Percentiles rank a stretch among this genome's conserved stretches.
These are phyloP conservation scores for Fusarium foetens DNA, from an alignment of 2,329 filamentous ascomycete species.

Conservation along the genomic window DNA sequence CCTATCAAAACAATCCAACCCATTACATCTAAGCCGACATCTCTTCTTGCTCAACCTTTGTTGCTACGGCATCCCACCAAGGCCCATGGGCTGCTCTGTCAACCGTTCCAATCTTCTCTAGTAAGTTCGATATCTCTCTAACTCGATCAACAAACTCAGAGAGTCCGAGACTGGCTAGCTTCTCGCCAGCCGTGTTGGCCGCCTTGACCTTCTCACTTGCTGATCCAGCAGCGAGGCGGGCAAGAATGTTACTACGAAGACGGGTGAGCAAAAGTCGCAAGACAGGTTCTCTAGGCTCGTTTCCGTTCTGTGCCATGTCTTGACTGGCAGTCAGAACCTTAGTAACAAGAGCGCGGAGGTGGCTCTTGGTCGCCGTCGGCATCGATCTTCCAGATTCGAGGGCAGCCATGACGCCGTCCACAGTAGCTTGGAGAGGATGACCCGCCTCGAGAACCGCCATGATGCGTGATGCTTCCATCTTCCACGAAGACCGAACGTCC, in stretches of 20 bases:
- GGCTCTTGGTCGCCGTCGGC: constrained; percentile 69
- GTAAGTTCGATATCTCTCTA: constrained; percentile 73
- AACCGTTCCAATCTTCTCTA: constrained; percentile 72
- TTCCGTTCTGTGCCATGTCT: constrained; percentile 55
- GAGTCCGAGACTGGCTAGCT: constrained; percentile 74
- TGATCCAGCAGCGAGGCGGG: constrained; percentile 71
- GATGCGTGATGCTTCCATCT: constrained; percentile 76
- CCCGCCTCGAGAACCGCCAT: constrained; percentile 73
- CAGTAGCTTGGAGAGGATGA: constrained; percentile 61
- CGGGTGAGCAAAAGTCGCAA: constrained; percentile 75
- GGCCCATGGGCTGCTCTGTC: constrained; percentile 74
- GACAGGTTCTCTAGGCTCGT: constrained; percentile 64
- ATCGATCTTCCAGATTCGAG: constrained; percentile 72
- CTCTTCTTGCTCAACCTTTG: constrained; percentile 61
- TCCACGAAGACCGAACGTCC: constrained; percentile 82
- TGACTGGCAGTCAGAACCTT: constrained; percentile 64
- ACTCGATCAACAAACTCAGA: constrained; percentile 79
- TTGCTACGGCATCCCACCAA: constrained; percentile 77
- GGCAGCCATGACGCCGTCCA: constrained; percentile 71
- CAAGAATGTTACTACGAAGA: constrained; percentile 72
- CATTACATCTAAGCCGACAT: constrained; percentile 34
- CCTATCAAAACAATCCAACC: constrained; percentile 3
- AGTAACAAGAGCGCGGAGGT: constrained; percentile 66
- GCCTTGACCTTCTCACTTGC: constrained; percentile 76
- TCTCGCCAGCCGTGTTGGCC: constrained; percentile 75